Evolutionary conservation across 345 rosid species (phyloP), one percentile per base, ranked within the genome.

Genomic region (Lumnitzera racemosa): DNA sequence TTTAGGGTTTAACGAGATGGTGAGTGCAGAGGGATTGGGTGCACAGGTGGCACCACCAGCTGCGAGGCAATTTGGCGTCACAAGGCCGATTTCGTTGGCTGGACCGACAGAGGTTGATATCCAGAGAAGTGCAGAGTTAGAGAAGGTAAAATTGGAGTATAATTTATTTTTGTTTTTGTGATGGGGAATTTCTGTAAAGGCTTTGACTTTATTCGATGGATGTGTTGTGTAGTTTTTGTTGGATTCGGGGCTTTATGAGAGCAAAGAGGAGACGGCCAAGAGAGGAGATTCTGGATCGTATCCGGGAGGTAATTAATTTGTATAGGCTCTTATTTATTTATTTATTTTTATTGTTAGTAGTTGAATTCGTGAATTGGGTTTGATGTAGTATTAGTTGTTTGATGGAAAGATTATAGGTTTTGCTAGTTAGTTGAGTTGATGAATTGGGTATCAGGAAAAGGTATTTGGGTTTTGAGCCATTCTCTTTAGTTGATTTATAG

Each of bases 41-140:
- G 78, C 65, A 41, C 61, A 68, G 31, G 31, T 36, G 43, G 10
- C 43, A 1, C 10, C 43, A 5, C 10, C 43, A 1, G 43, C 43
- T 36, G 2, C 66, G 64, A 78, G 66, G 64, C 80, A 74, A 27
- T 79, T 43, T 56, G 96, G 95, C 54, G 89, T 89, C 47, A 87
- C 88, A 64, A 80, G 87, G 63, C 95, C 96, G 24, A 85, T 91
- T 57, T 91, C 98, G 20, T 61, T 83, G 56, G 76, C 89, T 17
- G 95, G 88, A 53, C 98, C 98, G 24, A 76, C 81, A 0, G 73
- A 85, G n/a, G 83, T 75, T 36, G 96, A 91, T 87, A 20, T 72
- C 16, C 90, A 73, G 68, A 83, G 87, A 46, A 87, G 75, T 70
- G 43, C 58, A 1, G 86, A 84, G 69, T 78, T 91, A 24, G 91